Conservation (phyloP, 805 yeast genomes). For the Candida silvicultrix region DNA sequence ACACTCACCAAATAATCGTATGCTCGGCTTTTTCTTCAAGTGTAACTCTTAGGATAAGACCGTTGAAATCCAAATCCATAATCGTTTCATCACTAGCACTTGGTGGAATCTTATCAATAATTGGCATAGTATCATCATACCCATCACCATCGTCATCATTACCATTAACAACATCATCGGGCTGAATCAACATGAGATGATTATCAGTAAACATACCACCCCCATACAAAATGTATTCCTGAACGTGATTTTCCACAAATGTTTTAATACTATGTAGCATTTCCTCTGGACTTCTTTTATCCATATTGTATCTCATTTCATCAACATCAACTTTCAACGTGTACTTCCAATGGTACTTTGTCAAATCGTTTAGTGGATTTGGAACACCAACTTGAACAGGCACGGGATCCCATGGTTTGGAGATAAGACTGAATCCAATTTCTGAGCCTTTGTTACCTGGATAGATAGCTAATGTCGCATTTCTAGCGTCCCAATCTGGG, state of each 20-base stretch:
- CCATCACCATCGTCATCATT: background rate
- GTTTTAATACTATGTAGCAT: background rate
- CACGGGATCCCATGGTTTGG: slow-evolving; percentile 1
- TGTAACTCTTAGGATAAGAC: background rate
- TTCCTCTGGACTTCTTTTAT: slow-evolving; percentile 3
- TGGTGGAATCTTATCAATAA: background rate
- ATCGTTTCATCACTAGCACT: background rate
- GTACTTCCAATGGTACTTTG: background rate
- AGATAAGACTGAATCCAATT: slow-evolving; percentile 1
- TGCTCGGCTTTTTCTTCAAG: background rate
- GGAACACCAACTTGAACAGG: background rate
- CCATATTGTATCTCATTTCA: background rate
- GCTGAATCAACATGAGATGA: background rate
- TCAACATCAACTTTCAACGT: background rate
- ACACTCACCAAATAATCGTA: background rate
- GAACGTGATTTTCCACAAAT: background rate
- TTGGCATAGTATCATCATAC: background rate
- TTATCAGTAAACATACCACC: background rate
- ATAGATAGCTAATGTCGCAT: slow-evolving; percentile 1
- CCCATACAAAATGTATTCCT: background rate
- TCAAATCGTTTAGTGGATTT: background rate
- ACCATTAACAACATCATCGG: background rate
- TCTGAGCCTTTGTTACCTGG: slow-evolving; percentile 2
- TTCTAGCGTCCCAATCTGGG: background rate
- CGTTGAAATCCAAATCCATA: background rate